A percentile compares a stretch with the other conserved stretches of the same genome.
These are phyloP conservation scores for Leishmania amazonensis DNA, from an alignment of 208 protist genomes.

Conservation along the genomic window DNA sequence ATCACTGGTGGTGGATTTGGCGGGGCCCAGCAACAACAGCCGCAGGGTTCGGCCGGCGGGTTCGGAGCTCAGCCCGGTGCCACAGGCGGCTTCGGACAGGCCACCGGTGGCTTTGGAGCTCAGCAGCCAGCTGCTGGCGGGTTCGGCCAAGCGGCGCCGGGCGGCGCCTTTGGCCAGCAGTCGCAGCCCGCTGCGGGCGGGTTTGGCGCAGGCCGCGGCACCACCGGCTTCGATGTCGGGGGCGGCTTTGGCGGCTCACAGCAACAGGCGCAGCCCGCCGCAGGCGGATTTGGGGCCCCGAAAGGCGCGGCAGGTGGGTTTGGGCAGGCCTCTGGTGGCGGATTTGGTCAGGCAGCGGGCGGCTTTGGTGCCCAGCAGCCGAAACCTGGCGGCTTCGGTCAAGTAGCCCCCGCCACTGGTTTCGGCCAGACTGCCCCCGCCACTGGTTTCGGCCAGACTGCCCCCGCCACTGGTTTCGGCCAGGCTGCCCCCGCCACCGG, in stretches of 20 bases:
- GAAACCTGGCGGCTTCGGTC: conserved; percentile 47
- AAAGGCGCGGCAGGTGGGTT: conserved; percentile 24
- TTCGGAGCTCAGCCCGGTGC: background rate
- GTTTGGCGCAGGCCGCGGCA: conserved; percentile 8
- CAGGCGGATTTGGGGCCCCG: conserved; percentile 29
- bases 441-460: conserved; percentile 42
- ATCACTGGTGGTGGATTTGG: conserved; percentile 34
- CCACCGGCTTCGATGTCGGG: background rate
- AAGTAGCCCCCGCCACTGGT: conserved; percentile 28
- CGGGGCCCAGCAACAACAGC: conserved; percentile 15
- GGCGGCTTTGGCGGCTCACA: background rate
- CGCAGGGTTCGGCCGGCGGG: conserved; percentile 2
- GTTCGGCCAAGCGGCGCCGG: conserved; percentile 25
- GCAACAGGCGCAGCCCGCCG: conserved; percentile 7
- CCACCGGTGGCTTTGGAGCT: conserved; percentile 7
- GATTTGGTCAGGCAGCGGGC: conserved; percentile 33
- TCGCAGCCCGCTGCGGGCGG: background rate
- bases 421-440: conserved; percentile 45
- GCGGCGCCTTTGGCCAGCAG: conserved; percentile 8
- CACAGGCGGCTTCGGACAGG: conserved; percentile 3
- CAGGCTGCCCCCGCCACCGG: background rate
- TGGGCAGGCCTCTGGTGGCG: conserved; percentile 16
- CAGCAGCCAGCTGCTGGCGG: conserved; percentile 27
- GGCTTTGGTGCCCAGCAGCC: conserved; percentile 22
- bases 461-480: conserved; percentile 15